phyloP scores from a whole-genome alignment of 345 rosid genomes.

The Gossypium turneri region DNA sequence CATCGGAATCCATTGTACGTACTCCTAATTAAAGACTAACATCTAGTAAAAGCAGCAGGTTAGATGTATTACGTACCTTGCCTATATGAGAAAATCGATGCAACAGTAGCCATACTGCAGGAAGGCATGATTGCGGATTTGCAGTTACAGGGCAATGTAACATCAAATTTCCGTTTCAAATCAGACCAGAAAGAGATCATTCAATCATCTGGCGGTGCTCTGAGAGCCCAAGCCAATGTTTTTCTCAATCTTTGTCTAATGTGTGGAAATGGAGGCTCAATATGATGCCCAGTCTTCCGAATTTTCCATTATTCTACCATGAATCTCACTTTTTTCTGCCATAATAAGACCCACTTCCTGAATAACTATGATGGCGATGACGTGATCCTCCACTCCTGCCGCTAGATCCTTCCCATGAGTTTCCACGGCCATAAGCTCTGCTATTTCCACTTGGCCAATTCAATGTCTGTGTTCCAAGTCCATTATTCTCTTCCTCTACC shows the following conservation, averaged over 20 bases:
- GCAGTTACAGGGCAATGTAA: background rate
- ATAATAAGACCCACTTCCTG: conserved; percentile 68
- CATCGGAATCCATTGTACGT: conserved; percentile 1
- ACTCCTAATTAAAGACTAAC: background rate
- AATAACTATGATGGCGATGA: conserved; percentile 57
- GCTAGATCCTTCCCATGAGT: conserved; percentile 53
- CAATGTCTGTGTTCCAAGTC: conserved; percentile 59
- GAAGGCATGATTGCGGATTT: background rate
- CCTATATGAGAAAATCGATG: background rate
- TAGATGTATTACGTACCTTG: background rate
- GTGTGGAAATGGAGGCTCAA: background rate
- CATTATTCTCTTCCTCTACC: conserved; percentile 88
- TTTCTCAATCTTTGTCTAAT: background rate
- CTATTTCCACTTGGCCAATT: conserved; percentile 74
- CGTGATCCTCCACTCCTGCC: conserved; percentile 64
- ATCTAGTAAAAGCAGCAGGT: background rate
- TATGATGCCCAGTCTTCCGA: background rate
- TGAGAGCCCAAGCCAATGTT: background rate
- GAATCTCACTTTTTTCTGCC: conserved; percentile 57
- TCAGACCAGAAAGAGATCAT: background rate
- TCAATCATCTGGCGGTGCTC: background rate
- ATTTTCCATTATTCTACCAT: background rate
- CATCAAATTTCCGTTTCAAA: background rate
- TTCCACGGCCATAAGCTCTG: conserved; percentile 43
- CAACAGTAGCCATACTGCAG: background rate